These are phyloP conservation scores for Russula compacta DNA, from an alignment of 768 basidiomycete species.

Conservation along the genomic window DNA sequence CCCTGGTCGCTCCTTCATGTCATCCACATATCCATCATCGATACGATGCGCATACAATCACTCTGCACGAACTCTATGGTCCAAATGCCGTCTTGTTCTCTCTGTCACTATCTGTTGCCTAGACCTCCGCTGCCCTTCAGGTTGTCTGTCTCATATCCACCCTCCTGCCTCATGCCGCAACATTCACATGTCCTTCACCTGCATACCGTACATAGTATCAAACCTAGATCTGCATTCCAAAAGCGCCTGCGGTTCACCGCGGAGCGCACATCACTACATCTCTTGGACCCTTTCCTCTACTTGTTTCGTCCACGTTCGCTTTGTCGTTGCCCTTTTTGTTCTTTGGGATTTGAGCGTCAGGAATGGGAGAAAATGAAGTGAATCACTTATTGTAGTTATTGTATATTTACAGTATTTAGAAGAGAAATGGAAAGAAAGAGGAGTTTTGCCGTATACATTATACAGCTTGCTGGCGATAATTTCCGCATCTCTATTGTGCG, in stretches of 20 bases:
- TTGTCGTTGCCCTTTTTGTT: conserved; percentile 12
- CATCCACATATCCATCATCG: conserved; percentile 6
- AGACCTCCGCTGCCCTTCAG: neutral
- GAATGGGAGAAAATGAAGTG: conserved; percentile 13
- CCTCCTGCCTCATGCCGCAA: conserved; percentile 7
- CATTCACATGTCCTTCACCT: conserved; percentile 9
- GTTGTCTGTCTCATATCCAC: conserved; percentile 4
- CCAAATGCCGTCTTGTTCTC: conserved; percentile 3
- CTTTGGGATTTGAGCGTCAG: conserved; percentile 15
- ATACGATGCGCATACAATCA: conserved; percentile 11
- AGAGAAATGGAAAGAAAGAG: conserved; percentile 9
- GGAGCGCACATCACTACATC: conserved; percentile 18
- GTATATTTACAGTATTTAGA: conserved; percentile 19
- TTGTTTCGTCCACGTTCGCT: conserved; percentile 9
- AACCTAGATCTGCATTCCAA: conserved; percentile 13
- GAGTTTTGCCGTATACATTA: neutral
- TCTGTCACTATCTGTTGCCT: conserved; percentile 1
- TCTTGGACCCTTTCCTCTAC: conserved; percentile 8
- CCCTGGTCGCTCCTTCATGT: conserved; percentile 9
- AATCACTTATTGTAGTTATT: conserved; percentile 20
- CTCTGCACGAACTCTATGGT: neutral
- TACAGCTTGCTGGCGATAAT: neutral
- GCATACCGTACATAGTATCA: conserved; percentile 15
- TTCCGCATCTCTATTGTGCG: neutral
- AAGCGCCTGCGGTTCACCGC: conserved; percentile 6